Conservation (phyloP, 352 stramenopile genomes). For the Phytophthora pini region DNA sequence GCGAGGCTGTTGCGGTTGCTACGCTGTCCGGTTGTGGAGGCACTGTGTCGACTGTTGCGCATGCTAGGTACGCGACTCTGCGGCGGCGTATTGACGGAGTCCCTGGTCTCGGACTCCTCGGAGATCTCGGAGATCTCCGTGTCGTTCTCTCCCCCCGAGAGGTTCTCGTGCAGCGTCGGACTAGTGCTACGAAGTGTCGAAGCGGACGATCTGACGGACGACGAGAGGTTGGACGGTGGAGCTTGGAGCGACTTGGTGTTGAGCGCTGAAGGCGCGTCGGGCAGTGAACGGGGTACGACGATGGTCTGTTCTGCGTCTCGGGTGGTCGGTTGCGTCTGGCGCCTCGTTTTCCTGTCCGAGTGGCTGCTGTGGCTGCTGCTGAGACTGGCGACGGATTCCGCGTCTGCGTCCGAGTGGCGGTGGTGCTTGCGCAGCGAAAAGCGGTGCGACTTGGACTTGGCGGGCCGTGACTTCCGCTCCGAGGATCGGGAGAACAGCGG, state of each 20-base stretch:
- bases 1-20: slow-evolving; percentile 58
- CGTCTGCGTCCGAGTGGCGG: slow-evolving; percentile 27
- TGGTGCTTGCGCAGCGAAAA: slow-evolving; percentile 80
- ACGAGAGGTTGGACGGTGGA: slow-evolving; percentile 50
- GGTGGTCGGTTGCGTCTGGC: slow-evolving; percentile 27
- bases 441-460: slow-evolving; percentile 58
- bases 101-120: slow-evolving; percentile 36
- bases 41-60: slow-evolving; percentile 43
- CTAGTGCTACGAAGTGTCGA: slow-evolving; percentile 50
- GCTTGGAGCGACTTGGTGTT: slow-evolving; percentile 33
- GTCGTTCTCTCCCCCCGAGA: slow-evolving; percentile 48
- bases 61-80: slow-evolving; percentile 25
- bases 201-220: slow-evolving; percentile 58
- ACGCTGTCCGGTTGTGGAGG: slow-evolving; percentile 11
- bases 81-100: slow-evolving; percentile 32
- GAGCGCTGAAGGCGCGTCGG: background rate
- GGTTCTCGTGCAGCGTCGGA: slow-evolving; percentile 50
- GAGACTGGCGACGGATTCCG: slow-evolving; percentile 11
- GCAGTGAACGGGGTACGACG: slow-evolving; percentile 22
- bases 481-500: slow-evolving; percentile 71
- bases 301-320: slow-evolving; percentile 32
- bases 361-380: slow-evolving; percentile 32
- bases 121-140: slow-evolving; percentile 36
- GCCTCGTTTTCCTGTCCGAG: slow-evolving; percentile 29
- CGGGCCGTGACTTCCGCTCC: slow-evolving; percentile 31